These are phyloP conservation scores for Plasmodium yoelii DNA, from an alignment of 169 alveolate species.

Conservation along the genomic window DNA sequence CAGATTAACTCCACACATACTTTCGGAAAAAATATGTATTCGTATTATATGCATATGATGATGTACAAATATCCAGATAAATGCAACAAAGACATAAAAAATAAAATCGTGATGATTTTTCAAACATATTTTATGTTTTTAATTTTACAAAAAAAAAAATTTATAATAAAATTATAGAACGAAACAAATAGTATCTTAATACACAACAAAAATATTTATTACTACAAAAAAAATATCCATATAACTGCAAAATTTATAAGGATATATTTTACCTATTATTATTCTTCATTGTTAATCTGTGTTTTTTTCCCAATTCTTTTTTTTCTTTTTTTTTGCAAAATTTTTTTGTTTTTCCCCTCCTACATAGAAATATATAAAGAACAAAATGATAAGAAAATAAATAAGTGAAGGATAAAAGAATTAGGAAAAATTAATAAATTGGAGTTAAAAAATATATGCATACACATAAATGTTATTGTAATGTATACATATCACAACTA, in stretches of 20 bases:
- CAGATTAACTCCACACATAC: too few species aligned
- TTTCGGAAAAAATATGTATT: background rate
- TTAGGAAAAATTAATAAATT: background rate
- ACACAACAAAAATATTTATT: too few species aligned
- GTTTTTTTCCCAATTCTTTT: constrained; percentile 25
- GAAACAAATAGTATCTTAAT: too few species aligned
- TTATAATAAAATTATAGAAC: too few species aligned
- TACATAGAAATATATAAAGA: background rate
- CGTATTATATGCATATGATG: too few species aligned
- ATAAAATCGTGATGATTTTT: too few species aligned
- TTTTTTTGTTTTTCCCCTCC: constrained; percentile 75
- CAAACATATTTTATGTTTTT: too few species aligned
- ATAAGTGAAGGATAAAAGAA: background rate
- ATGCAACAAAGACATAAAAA: too few species aligned
- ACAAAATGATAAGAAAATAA: background rate
- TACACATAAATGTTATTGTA: background rate
- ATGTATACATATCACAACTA: background rate
- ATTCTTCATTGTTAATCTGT: constrained; percentile 43
- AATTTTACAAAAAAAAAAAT: too few species aligned
- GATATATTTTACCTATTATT: constrained; percentile 1
- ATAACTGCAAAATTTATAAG: background rate
- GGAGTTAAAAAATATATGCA: background rate
- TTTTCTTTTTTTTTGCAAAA: constrained; percentile 45
- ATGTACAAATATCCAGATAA: too few species aligned
- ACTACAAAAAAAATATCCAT: too few species aligned